These are phyloP conservation scores for Globisporangium spinosum DNA, from an alignment of 352 stramenopile species.

Conservation along the genomic window DNA sequence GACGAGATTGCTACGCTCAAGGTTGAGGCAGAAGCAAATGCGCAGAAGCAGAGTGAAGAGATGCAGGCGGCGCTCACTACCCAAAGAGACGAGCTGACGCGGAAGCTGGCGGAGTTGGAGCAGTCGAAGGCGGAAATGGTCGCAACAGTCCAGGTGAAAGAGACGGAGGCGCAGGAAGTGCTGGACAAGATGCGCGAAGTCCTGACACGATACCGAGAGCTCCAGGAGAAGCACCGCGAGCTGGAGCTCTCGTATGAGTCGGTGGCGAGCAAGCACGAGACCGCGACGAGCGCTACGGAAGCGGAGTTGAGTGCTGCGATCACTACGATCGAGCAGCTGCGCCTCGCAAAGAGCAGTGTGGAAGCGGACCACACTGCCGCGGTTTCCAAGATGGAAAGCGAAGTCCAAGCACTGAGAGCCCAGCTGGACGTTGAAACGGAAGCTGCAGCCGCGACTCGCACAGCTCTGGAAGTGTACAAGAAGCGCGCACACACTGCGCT, in stretches of 20 bases:
- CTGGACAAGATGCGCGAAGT: slow-evolving; percentile 28
- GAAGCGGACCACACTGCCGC: slow-evolving; percentile 20
- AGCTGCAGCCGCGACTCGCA: slow-evolving; percentile 38
- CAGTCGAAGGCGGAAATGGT: slow-evolving; percentile 19
- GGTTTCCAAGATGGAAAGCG: slow-evolving; percentile 26
- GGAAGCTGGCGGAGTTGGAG: slow-evolving; percentile 28
- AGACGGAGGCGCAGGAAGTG: slow-evolving; percentile 22
- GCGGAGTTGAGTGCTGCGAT: slow-evolving; percentile 30
- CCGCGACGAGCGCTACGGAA: background rate
- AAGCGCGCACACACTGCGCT: slow-evolving; percentile 68
- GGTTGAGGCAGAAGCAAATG: slow-evolving; percentile 15
- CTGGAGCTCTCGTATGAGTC: slow-evolving; percentile 13
- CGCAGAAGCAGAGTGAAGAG: slow-evolving; percentile 25
- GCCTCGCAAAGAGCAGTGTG: slow-evolving; percentile 12
- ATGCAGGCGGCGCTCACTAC: slow-evolving; percentile 15
- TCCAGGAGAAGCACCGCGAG: slow-evolving; percentile 26
- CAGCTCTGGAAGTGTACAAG: slow-evolving; percentile 78
- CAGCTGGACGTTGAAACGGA: slow-evolving; percentile 53
- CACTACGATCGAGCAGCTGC: slow-evolving; percentile 34
- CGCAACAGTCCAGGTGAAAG: slow-evolving; percentile 24
- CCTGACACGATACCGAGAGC: slow-evolving; percentile 26
- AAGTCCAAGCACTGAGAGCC: slow-evolving; percentile 25
- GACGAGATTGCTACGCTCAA: slow-evolving; percentile 24
- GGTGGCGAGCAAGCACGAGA: slow-evolving; percentile 11
- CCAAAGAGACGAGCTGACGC: slow-evolving; percentile 17